These are phyloP conservation scores for Coemansia sp. DNA, from an alignment of 192 early-diverging fungal species.

Conservation along the genomic window DNA sequence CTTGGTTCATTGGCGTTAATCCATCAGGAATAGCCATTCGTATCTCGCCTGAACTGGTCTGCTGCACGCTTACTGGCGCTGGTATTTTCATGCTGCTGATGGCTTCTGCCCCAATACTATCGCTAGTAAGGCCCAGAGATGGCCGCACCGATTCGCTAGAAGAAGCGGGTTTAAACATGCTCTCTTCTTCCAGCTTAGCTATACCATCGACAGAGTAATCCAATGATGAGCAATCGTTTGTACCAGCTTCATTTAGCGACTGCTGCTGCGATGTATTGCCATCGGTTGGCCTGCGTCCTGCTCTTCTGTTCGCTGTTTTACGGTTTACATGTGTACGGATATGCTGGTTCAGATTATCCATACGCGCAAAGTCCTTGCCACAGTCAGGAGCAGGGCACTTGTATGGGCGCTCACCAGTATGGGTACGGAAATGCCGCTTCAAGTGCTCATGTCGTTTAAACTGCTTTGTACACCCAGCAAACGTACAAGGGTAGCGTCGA, in stretches of 20 bases:
- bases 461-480: conserved; percentile 58
- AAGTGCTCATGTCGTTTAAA: conserved; percentile 76
- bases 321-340: conserved; percentile 57
- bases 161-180: no score
- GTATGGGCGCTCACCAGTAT: conserved; percentile 78
- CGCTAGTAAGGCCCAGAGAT: not conserved
- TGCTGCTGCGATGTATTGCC: conserved; percentile 5
- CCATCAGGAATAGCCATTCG: conserved; percentile 23
- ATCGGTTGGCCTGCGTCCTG: not conserved
- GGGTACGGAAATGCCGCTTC: conserved; percentile 70
- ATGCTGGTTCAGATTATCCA: conserved; percentile 70
- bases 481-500: conserved; percentile 42
- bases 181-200: no score
- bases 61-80: not conserved
- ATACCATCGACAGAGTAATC: no score
- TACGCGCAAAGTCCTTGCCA: conserved; percentile 71
- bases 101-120: not conserved
- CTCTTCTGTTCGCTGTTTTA: conserved; percentile 27
- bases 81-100: not conserved
- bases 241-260: not conserved
- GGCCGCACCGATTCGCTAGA: no score
- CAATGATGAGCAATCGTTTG: not conserved
- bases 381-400: conserved; percentile 64
- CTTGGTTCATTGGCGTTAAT: conserved; percentile 18
- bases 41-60: conserved; percentile 9